Conservation (phyloP, 305 asterid genomes). For the Rubia tinctorum region DNA sequence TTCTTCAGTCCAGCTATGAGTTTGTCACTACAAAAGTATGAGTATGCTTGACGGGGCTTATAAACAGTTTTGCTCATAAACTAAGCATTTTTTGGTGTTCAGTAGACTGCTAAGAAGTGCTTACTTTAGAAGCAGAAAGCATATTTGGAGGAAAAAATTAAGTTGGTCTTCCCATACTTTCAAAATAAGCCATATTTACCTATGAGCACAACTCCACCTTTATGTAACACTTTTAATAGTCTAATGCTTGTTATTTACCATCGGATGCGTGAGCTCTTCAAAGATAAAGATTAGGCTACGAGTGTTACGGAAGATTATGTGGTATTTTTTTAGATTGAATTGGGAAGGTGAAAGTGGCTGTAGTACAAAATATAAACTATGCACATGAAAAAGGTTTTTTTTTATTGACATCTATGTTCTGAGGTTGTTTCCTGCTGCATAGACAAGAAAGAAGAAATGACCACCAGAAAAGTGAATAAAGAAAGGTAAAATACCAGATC, state of each 20-base stretch:
- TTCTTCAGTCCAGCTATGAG: not conserved
- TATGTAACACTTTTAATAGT: not conserved
- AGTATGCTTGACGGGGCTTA: no score
- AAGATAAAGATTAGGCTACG: not conserved
- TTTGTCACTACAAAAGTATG: no score
- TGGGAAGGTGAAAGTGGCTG: conserved; percentile 5
- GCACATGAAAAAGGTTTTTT: conserved; percentile 2
- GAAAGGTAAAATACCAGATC: conserved; percentile 42
- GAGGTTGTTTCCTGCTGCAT: conserved; percentile 62
- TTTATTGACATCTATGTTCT: conserved; percentile 40
- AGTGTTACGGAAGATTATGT: not conserved
- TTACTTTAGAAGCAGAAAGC: no score
- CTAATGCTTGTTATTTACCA: not conserved
- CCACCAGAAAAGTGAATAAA: conserved; percentile 28
- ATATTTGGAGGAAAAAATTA: no score
- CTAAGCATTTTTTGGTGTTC: no score
- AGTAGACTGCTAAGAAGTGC: no score
- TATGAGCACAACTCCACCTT: no score
- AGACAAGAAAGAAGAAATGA: conserved; percentile 53
- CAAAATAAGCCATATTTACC: no score
- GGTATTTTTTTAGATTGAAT: not conserved
- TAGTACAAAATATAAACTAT: not conserved
- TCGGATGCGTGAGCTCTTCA: not conserved
- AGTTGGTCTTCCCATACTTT: no score
- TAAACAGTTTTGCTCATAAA: no score